Base-by-base conservation (phyloP, 257 asterid species). In the Knoxia roxburghii region DNA sequence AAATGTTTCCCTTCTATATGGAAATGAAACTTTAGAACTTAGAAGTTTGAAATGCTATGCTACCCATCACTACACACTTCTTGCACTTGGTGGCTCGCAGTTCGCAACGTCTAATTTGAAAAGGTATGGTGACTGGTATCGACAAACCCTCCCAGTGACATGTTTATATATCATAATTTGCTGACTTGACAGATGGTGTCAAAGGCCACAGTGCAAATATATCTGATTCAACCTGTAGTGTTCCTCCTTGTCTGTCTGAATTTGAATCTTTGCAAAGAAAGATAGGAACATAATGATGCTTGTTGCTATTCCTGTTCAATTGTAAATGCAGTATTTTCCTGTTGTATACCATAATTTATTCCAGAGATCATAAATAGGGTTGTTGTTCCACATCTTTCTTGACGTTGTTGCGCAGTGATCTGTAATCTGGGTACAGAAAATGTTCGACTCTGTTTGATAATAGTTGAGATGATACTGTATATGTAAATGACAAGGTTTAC, bases 71-170 rank as follows among this genome's bases (percentile, higher is more conserved):
- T 56, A 40, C 14, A 32, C 45, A 30, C 48, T 27, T 40, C 67
- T 29, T 13, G 49, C 35, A 7, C 70, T 43, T 24, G 24, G 41
- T 14, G 33, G 53, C 43, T 33, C 59, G 60, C 55, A 39, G 55
- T 53, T 50, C 24, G 32, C 55, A 37, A 62, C 78, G 33, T 65
- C 76, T 85, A 77, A 77, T 66, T 55, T 46, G 5, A 37, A 12
- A 63, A 68, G 78, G 67, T 63, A 40, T 67, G 4, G 51, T 27
- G 52, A 10, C 49, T 23, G 5, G 10, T 15, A 29, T 41, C 33
- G 11, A 33, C 68, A 33, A 67, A n/a, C 33, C 43, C 63, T n/a
- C 35, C 66, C 58, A 8, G 43, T 43, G 68, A 41, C 23, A 5
- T 37, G 40, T 56, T 49, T 21, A 24, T 46, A 26, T 37, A 52